A percentile compares a stretch with the other conserved stretches of the same genome.
Evolutionary conservation across 2,329 filamentous ascomycete species (phyloP).

Genomic region (Neofusicoccum kwambonambiense): DNA sequence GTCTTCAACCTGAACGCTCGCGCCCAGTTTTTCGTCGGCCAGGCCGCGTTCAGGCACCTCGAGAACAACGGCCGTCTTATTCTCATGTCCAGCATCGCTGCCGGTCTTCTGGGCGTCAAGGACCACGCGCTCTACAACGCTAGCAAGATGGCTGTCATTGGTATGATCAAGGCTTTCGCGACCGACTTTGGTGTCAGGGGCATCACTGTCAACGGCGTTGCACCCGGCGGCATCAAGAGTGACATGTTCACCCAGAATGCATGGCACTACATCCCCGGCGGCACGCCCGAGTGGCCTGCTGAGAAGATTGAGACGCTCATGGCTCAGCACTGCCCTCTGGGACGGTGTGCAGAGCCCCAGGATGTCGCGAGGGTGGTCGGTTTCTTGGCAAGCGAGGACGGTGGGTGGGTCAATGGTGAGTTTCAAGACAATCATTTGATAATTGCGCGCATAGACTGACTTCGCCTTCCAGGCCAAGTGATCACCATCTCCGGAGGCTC

Average conservation of each 20-base stretch:
- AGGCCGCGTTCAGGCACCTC: slow-evolving; percentile 71
- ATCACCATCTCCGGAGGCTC: slow-evolving; percentile 43
- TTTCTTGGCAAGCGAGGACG: slow-evolving; percentile 40
- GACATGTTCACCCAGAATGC: slow-evolving; percentile 75
- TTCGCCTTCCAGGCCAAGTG: slow-evolving; percentile 32
- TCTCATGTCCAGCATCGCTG: slow-evolving; percentile 72
- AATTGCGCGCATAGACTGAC: slow-evolving; percentile 9
- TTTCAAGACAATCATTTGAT: neutral
- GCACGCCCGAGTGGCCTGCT: slow-evolving; percentile 48
- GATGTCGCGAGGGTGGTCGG: slow-evolving; percentile 44
- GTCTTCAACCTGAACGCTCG: slow-evolving; percentile 68
- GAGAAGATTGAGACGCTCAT: slow-evolving; percentile 52
- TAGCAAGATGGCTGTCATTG: slow-evolving; percentile 70
- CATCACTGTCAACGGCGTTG: slow-evolving; percentile 71
- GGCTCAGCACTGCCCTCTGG: slow-evolving; percentile 51
- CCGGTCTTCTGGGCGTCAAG: slow-evolving; percentile 63
- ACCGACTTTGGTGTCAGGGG: slow-evolving; percentile 67
- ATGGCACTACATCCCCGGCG: slow-evolving; percentile 50
- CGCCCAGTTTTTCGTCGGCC: slow-evolving; percentile 75
- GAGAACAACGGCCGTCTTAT: slow-evolving; percentile 70
- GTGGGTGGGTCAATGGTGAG: slow-evolving; percentile 41
- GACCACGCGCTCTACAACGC: slow-evolving; percentile 72
- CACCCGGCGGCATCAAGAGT: slow-evolving; percentile 70
- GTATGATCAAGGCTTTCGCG: slow-evolving; percentile 69
- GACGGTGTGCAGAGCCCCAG: slow-evolving; percentile 49